Base-by-base conservation (phyloP, 352 stramenopile genomes). In the Phytophthora litchii region DNA sequence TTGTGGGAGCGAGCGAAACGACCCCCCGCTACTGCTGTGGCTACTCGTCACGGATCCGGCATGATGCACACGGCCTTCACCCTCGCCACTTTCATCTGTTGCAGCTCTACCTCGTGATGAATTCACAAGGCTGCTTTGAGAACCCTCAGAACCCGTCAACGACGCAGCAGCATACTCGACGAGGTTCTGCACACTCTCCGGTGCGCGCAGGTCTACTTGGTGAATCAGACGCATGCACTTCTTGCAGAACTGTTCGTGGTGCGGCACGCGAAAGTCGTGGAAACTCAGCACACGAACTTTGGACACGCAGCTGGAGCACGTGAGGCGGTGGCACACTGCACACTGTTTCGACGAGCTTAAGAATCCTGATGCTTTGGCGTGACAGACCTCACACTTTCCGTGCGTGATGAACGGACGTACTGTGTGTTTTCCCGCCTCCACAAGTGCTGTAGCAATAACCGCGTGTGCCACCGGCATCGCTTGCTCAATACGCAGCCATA, bases 401-500 rank as follows among this genome's bases (percentile, higher is more conserved):
- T 76, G 77, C 10, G 49, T 70, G 44, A 63, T 58, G 36, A 70
- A 55, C 4, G 64, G 55, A 1, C 58, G 65, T 23, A 60, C 44
- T 12, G 60, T 73, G 42, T 64, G 46, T 38, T 75, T 76, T 11
- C 74, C 78, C 1, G 78, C 74, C 36, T 83, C 60, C 23, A 90
- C 70, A n/a, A 92, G 64, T 34, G 75, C 76, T 0, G 78, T 83
- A 17, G 75, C 78, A 44, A 90, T 71, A 16, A 77, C 65, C 4
- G 83, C 80, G 37, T 87, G 76, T 13, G 83, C 65, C 21, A 77
- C 76, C 1, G 54, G 31, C 58, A 74, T 76, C 4, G 83, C 75
- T 20, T 78, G 74, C 31, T 86, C 80, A 52, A 85, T 80, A 27
- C 79, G 74, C 9, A 90, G 70, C 80, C 83, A 90, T 2, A 92